Evolutionary conservation across 1,284 basidiomycete genomes (phyloP), one percentile per base, ranked within the genome.

Genomic region (Austroboletus olivaceoglutinosus): DNA sequence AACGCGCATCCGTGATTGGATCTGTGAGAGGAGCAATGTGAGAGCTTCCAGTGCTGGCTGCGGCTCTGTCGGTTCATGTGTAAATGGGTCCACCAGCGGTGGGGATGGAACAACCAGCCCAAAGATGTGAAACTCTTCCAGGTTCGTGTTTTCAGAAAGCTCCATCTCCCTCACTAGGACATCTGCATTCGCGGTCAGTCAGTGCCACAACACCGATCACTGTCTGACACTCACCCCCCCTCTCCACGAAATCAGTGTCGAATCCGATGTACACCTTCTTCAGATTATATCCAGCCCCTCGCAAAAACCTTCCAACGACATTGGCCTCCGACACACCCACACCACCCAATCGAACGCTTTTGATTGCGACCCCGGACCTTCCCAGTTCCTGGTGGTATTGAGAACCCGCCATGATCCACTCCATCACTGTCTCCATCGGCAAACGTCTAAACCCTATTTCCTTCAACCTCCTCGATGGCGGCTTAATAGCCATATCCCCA

Each of bases 61-160:
- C 4, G 45, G 55, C 10, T 53, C 23, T 16, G 30, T n/a, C 13
- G 50, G 38, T 6, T 52, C 55, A 21, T 56, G 48, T 10, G 50
- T 62, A 18, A 61, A 63, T 21, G 63, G 57, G 45, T 63, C 57
- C 19, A 36, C 44, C 1, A 47, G 64, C 13, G 68, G 61, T 30
- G 65, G 67, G 22, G 68, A 67, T 22, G 65, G 65, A 36, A 70
- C 55, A 15, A 67, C 61, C 11, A 67, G 61, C 6, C 65, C 68
- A 50, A 70, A 67, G 31, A 67, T 55, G 47, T 70, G 68, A 30
- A 67, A 52, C 48, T 68, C 68, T 45, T 57, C 60, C 21, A 67
- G 52, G 38, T 48, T 54, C 15, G 43, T 55, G 41, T 69, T 67
- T 18, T 54, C 47, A 0, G 57, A 45, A 15, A 67, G 67, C 16